Conservation (phyloP, 768 basidiomycete species). For the Boletales sp. region DNA sequence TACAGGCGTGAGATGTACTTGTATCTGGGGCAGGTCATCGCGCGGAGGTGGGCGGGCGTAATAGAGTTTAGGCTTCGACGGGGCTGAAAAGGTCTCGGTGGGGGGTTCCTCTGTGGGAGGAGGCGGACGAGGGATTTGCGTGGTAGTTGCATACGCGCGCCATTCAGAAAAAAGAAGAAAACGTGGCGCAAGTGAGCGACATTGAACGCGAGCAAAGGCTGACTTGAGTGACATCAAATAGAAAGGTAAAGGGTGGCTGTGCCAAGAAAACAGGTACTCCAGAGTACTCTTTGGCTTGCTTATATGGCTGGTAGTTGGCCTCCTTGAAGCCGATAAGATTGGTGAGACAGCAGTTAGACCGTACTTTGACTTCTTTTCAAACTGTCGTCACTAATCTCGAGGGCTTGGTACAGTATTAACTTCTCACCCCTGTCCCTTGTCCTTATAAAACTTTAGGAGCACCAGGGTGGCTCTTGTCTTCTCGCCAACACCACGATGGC, state of each 20-base stretch:
- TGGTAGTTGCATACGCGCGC: slow-evolving; percentile 16
- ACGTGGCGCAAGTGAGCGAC: slow-evolving; percentile 5
- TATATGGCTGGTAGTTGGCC: too few species aligned
- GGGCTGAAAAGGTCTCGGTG: slow-evolving; percentile 39
- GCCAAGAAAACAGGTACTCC: neutral
- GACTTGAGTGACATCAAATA: slow-evolving; percentile 8
- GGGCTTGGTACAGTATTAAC: too few species aligned
- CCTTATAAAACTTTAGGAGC: neutral
- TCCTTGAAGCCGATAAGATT: too few species aligned
- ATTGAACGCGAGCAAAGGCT: slow-evolving; percentile 4
- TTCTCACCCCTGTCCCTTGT: neutral
- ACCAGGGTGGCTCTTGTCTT: too few species aligned
- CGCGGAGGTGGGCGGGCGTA: slow-evolving; percentile 39
- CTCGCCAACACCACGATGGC: slow-evolving; percentile 3
- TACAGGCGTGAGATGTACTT: slow-evolving; percentile 23
- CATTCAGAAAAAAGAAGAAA: slow-evolving; percentile 5
- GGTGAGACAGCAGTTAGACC: too few species aligned
- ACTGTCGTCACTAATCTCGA: too few species aligned
- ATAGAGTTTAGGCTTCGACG: slow-evolving; percentile 43
- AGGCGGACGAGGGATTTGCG: slow-evolving; percentile 23
- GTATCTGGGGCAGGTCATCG: slow-evolving; percentile 40
- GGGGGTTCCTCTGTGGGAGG: slow-evolving; percentile 29
- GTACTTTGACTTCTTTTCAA: too few species aligned
- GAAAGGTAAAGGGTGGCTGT: slow-evolving; percentile 8
- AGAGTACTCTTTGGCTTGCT: too few species aligned